A percentile compares a stretch with the other conserved stretches of the same genome.
phyloP scores from a whole-genome alignment of 768 basidiomycete genomes.

The Galerina sulciceps region DNA sequence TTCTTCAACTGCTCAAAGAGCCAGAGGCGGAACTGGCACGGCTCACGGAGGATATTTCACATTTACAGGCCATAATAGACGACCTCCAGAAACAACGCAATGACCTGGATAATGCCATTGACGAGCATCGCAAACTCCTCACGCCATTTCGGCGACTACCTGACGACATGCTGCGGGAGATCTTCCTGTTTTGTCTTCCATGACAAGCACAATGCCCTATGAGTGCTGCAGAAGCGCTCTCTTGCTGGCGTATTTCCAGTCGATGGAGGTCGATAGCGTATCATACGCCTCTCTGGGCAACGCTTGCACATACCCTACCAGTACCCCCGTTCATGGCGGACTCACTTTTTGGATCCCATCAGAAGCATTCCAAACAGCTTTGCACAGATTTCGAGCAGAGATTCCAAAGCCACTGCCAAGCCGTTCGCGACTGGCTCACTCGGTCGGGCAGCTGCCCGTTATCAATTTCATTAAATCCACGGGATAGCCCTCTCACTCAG shows the following conservation, averaged over 20 bases:
- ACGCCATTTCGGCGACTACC: constrained; percentile 17
- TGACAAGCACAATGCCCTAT: constrained; percentile 16
- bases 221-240: constrained; percentile 15
- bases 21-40: neutral
- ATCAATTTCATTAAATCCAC: constrained; percentile 15
- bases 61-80: constrained; percentile 4
- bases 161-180: constrained; percentile 20
- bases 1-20: constrained; percentile 8
- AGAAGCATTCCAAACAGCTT: constrained; percentile 1
- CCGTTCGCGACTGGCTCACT: constrained; percentile 12
- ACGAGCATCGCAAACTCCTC: constrained; percentile 14
- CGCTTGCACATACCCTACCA: constrained; percentile 19
- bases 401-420: constrained; percentile 6
- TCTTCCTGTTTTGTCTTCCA: constrained; percentile 19
- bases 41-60: constrained; percentile 11
- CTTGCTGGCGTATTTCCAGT: constrained; percentile 19
- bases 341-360: neutral
- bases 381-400: constrained; percentile 7
- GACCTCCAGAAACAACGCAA: constrained; percentile 2
- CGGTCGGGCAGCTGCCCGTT: constrained; percentile 15
- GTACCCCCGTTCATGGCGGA: constrained; percentile 2
- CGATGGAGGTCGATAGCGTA: constrained; percentile 17
- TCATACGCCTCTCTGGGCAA: constrained; percentile 19
- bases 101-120: constrained; percentile 7
- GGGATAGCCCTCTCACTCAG: neutral